phyloP scores from a whole-genome alignment of 306 rosid species.

The Hippophae rhamnoides region DNA sequence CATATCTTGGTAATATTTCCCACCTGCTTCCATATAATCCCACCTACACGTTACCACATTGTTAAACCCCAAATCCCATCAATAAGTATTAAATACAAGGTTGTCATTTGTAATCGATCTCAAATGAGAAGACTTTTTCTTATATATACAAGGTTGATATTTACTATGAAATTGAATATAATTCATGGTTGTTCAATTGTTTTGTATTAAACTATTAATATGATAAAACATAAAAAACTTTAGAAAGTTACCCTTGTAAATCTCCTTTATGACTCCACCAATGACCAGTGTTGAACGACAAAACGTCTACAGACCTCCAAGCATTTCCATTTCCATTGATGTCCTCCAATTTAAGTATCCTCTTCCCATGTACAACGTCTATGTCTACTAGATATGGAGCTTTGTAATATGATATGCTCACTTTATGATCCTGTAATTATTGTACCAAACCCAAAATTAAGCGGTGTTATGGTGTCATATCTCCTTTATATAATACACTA shows the following conservation, averaged over 20 bases:
- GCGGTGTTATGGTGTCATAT: neutral
- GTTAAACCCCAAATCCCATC: constrained; percentile 1
- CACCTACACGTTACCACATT: constrained; percentile 50
- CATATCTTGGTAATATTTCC: constrained; percentile 68
- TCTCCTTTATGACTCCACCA: constrained; percentile 88
- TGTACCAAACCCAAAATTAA: constrained; percentile 28
- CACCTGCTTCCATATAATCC: constrained; percentile 83
- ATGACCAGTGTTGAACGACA: constrained; percentile 89
- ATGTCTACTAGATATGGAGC: constrained; percentile 74
- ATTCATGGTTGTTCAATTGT: too few species aligned
- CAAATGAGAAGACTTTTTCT: too few species aligned
- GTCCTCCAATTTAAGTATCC: constrained; percentile 56
- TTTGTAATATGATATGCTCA: constrained; percentile 54
- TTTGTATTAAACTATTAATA: neutral
- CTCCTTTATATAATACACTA: neutral
- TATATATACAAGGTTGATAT: too few species aligned
- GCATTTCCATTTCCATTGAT: constrained; percentile 47
- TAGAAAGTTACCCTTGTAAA: constrained; percentile 59
- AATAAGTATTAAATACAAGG: neutral
- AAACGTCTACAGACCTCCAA: constrained; percentile 63
- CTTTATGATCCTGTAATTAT: constrained; percentile 70
- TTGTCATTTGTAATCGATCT: neutral
- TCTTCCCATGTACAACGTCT: constrained; percentile 62
- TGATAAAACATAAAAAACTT: neutral
- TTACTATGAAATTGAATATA: too few species aligned